Percentiles rank a stretch among this genome's conserved stretches.
These are phyloP conservation scores for Macrolepiota albuminosa DNA, from an alignment of 768 basidiomycete genomes.

Conservation along the genomic window DNA sequence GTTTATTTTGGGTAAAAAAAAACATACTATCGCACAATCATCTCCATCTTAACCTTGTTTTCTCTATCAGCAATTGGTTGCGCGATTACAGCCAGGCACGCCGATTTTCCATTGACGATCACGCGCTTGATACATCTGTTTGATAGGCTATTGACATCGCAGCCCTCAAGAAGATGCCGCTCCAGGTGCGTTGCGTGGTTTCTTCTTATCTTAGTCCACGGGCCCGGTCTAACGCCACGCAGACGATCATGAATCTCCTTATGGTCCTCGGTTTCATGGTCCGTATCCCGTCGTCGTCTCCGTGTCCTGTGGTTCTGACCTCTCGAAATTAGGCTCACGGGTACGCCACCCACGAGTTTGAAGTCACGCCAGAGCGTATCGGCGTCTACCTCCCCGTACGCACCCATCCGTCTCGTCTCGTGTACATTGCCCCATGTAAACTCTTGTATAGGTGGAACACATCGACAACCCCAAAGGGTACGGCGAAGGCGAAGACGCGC, in stretches of 20 bases:
- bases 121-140: not conserved
- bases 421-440: no score
- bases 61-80: constrained; percentile 65
- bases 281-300: constrained; percentile 9
- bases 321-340: constrained; percentile 55
- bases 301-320: not conserved
- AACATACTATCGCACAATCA: no score
- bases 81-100: constrained; percentile 79
- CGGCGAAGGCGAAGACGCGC: constrained; percentile 77
- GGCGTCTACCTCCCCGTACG: constrained; percentile 74
- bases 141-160: constrained; percentile 79
- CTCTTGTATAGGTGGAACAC: constrained; percentile 59
- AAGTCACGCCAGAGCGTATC: constrained; percentile 78
- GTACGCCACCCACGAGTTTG: constrained; percentile 80
- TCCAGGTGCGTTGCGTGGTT: constrained; percentile 51
- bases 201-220: not conserved
- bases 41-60: not conserved
- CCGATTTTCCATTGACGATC: not conserved
- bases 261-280: constrained; percentile 92
- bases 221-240: constrained; percentile 1
- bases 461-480: constrained; percentile 94
- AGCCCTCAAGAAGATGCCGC: constrained; percentile 63
- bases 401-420: no score
- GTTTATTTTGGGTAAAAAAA: constrained; percentile 66
- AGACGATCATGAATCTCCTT: constrained; percentile 85